Evolutionary conservation across 148 eudicot species (phyloP).

Genomic region (Cornus kousa): DNA sequence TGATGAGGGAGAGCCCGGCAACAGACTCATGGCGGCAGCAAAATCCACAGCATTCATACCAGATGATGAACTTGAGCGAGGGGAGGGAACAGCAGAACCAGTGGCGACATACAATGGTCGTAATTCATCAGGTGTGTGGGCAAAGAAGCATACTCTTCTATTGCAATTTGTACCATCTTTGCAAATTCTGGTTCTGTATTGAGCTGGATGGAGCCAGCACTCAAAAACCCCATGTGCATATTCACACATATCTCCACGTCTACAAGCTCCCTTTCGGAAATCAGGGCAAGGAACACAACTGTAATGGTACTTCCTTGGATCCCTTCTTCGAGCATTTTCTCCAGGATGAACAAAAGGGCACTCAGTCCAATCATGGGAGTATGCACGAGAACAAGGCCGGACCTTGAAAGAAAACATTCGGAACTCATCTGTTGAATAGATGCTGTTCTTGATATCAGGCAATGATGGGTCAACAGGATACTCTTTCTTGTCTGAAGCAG

Average conservation of each 20-base stretch:
- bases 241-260: slow-evolving; percentile 77
- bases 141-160: slow-evolving; percentile 82
- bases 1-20: slow-evolving; percentile 56
- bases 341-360: slow-evolving; percentile 93
- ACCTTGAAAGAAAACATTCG: slow-evolving; percentile 80
- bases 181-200: slow-evolving; percentile 75
- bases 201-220: slow-evolving; percentile 89
- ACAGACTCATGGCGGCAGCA: slow-evolving; percentile 51
- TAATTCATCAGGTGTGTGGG: slow-evolving; percentile 71
- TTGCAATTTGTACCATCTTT: slow-evolving; percentile 62
- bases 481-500: slow-evolving; percentile 51
- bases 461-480: slow-evolving; percentile 77
- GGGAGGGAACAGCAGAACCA: slow-evolving; percentile 69
- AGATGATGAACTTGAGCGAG: slow-evolving; percentile 45
- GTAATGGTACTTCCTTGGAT: slow-evolving; percentile 77
- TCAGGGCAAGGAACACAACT: slow-evolving; percentile 92
- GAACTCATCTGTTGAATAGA: slow-evolving; percentile 76
- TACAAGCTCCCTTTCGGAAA: slow-evolving; percentile 74
- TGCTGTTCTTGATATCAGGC: slow-evolving; percentile 82
- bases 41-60: slow-evolving; percentile 44
- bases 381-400: slow-evolving; percentile 82
- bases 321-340: slow-evolving; percentile 81
- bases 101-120: slow-evolving; percentile 67
- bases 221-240: slow-evolving; percentile 90
- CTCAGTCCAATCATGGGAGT: slow-evolving; percentile 91